phyloP scores from a whole-genome alignment of 2,329 filamentous ascomycete species.

The Sphaceloma murrayae region DNA sequence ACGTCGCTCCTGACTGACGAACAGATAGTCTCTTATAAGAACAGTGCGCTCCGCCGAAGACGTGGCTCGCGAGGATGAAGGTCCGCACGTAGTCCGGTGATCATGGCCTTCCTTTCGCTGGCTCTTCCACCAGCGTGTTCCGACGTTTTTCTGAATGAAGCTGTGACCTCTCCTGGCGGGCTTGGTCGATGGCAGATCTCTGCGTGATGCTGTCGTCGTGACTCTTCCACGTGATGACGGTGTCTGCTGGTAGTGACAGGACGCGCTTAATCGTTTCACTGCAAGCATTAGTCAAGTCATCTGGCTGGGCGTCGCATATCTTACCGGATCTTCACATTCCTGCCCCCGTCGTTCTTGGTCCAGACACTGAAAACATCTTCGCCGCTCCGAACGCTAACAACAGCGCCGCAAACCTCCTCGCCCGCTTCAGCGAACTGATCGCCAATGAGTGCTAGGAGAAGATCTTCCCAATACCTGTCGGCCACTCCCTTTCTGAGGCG shows the following conservation, averaged over 20 bases:
- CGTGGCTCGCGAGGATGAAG: too few species aligned
- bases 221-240: conserved; percentile 87
- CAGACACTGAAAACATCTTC: conserved; percentile 98
- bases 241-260: conserved; percentile 76
- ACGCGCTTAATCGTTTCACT: conserved; percentile 92
- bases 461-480: conserved; percentile 93
- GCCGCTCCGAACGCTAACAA: conserved; percentile 86
- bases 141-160: conserved; percentile 38
- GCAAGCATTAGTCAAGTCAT: conserved; percentile 21
- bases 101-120: conserved; percentile 17
- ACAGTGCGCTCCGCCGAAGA: too few species aligned
- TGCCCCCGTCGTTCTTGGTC: conserved; percentile 86
- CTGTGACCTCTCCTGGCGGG: conserved; percentile 68
- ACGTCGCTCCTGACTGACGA: too few species aligned
- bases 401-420: conserved; percentile 90
- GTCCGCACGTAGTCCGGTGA: too few species aligned
- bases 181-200: conserved; percentile 80
- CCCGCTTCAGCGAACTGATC: conserved; percentile 88
- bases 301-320: conserved; percentile 25
- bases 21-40: too few species aligned
- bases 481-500: conserved; percentile 94
- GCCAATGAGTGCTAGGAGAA: conserved; percentile 80
- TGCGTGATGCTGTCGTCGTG: conserved; percentile 95
- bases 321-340: conserved; percentile 92
- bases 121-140: conserved; percentile 26